Conservation (phyloP, 768 basidiomycete genomes). For the Sistotremastrum suecicum region DNA sequence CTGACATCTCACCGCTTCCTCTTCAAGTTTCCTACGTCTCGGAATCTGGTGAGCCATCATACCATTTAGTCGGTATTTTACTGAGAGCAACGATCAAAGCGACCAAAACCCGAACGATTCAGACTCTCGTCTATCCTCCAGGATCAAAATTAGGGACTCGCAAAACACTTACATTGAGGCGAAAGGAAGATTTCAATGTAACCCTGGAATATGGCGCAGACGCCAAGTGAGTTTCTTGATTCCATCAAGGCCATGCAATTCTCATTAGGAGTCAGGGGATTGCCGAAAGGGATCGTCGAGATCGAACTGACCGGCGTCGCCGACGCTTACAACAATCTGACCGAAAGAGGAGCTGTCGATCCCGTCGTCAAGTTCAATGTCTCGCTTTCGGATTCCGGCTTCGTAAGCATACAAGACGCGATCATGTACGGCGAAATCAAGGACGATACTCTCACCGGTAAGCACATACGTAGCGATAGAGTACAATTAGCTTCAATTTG, state of each 20-base stretch:
- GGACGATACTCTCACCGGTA: conserved; percentile 64
- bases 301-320: conserved; percentile 58
- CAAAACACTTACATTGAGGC: conserved; percentile 78
- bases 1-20: conserved; percentile 60
- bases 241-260: neutral
- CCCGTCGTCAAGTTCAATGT: conserved; percentile 81
- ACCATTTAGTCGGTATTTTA: conserved; percentile 1
- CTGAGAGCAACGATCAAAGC: conserved; percentile 11
- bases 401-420: conserved; percentile 69
- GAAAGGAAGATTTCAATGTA: conserved; percentile 71
- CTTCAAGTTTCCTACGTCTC: conserved; percentile 69
- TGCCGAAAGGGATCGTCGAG: conserved; percentile 61
- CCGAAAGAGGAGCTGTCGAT: conserved; percentile 64
- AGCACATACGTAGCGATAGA: conserved; percentile 11
- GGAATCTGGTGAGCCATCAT: conserved; percentile 30
- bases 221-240: conserved; percentile 36
- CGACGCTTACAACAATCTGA: conserved; percentile 71
- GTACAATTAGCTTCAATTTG: conserved; percentile 2
- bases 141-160: conserved; percentile 67
- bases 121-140: conserved; percentile 61
- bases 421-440: conserved; percentile 70
- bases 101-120: conserved; percentile 49
- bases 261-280: conserved; percentile 31
- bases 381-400: conserved; percentile 73
- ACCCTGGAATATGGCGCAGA: conserved; percentile 59